Conservation (phyloP, 192 early-diverging fungal species). For the Powellomyces hirtus region DNA sequence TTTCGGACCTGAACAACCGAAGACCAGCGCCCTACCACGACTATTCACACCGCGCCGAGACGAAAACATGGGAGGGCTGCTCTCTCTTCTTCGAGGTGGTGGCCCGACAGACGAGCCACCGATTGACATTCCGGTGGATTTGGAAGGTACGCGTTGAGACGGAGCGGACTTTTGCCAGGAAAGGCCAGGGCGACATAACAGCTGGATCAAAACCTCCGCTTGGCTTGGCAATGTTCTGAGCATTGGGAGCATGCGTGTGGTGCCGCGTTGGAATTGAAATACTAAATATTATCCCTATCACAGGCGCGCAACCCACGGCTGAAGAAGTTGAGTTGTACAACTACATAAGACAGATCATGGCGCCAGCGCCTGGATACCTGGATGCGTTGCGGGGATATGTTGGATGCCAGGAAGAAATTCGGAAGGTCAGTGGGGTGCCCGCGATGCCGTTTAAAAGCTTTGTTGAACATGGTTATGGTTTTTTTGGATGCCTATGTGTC, state of each 20-base stretch:
- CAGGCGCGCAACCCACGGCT: constrained; percentile 51
- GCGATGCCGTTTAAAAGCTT: too few species aligned
- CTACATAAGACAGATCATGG: constrained; percentile 54
- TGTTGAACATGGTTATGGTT: too few species aligned
- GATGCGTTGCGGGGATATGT: constrained; percentile 58
- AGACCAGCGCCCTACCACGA: too few species aligned
- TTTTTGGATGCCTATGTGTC: neutral
- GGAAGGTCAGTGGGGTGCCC: constrained; percentile 58
- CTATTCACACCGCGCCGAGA: too few species aligned
- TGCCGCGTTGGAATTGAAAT: too few species aligned
- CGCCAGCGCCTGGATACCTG: constrained; percentile 52
- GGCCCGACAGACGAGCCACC: constrained; percentile 31
- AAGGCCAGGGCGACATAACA: too few species aligned
- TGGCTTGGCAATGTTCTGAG: too few species aligned
- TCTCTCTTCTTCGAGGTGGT: constrained; percentile 35
- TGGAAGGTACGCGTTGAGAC: constrained; percentile 33
- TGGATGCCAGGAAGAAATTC: constrained; percentile 71
- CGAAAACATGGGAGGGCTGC: constrained; percentile 46
- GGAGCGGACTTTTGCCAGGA: too few species aligned
- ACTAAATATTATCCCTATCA: neutral
- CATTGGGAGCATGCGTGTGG: too few species aligned
- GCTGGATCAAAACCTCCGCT: too few species aligned
- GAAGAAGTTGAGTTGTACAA: constrained; percentile 64
- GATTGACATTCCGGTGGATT: constrained; percentile 39
- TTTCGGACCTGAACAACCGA: too few species aligned